Percentiles rank a stretch among this genome's conserved stretches.
These are phyloP conservation scores for Dictyostelium brefeldianum DNA, from an alignment of 78 protist species.

Conservation along the genomic window DNA sequence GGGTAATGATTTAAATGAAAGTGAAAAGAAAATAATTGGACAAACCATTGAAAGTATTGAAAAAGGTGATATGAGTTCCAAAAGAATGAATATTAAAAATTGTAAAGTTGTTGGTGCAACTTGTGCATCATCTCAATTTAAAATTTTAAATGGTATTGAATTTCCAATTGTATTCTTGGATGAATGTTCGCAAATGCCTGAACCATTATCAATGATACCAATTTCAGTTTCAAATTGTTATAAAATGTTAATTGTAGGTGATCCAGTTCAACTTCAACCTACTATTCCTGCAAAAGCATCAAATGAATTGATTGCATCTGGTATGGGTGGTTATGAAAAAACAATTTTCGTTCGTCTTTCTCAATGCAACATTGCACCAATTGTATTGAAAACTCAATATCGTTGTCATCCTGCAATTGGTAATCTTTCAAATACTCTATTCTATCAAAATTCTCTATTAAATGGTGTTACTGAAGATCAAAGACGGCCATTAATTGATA, in stretches of 20 bases:
- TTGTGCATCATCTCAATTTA: conserved; percentile 86
- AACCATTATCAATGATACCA: conserved; percentile 88
- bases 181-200: conserved; percentile 89
- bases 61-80: conserved; percentile 18
- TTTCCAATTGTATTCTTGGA: conserved; percentile 89
- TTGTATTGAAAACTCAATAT: conserved; percentile 86
- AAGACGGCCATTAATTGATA: conserved; percentile 44
- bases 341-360: conserved; percentile 88
- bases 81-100: conserved; percentile 7
- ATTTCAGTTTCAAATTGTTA: conserved; percentile 39
- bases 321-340: conserved; percentile 78
- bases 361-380: conserved; percentile 4
- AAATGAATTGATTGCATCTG: not conserved
- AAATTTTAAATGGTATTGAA: conserved; percentile 53
- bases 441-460: conserved; percentile 54
- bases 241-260: conserved; percentile 85
- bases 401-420: conserved; percentile 91
- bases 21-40: not conserved
- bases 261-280: conserved; percentile 91
- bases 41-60: conserved; percentile 17
- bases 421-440: conserved; percentile 76
- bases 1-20: not conserved
- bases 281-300: conserved; percentile 61
- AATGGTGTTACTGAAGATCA: conserved; percentile 70
- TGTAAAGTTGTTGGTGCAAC: conserved; percentile 78